phyloP scores from a whole-genome alignment of 768 basidiomycete species.

The Zangia roseola region DNA sequence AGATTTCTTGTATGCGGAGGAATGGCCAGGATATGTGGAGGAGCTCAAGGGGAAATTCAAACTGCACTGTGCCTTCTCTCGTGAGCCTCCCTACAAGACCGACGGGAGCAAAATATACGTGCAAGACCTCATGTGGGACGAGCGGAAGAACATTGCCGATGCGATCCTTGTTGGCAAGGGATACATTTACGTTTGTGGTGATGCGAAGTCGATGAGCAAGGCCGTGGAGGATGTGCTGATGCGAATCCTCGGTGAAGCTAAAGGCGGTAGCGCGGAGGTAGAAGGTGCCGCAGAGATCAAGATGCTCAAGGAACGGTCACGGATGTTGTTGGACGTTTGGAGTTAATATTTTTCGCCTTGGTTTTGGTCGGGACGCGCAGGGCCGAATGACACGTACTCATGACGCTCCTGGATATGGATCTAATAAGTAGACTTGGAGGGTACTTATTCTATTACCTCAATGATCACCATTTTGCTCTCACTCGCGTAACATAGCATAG shows the following conservation, averaged over 20 bases:
- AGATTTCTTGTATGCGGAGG: slow-evolving; percentile 93
- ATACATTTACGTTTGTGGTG: slow-evolving; percentile 97
- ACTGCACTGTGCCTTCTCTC: slow-evolving; percentile 88
- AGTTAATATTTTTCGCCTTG: slow-evolving; percentile 46
- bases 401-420: slow-evolving; percentile 10
- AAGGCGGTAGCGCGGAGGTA: slow-evolving; percentile 83
- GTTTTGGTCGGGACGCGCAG: not conserved
- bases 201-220: slow-evolving; percentile 95
- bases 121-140: slow-evolving; percentile 94
- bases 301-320: slow-evolving; percentile 89
- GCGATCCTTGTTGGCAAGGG: slow-evolving; percentile 93
- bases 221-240: slow-evolving; percentile 89
- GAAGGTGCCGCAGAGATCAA: slow-evolving; percentile 93
- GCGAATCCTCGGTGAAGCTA: slow-evolving; percentile 85
- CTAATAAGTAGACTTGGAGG: slow-evolving; percentile 20
- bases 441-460: slow-evolving; percentile 9
- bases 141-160: slow-evolving; percentile 78
- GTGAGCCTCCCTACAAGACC: slow-evolving; percentile 79
- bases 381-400: slow-evolving; percentile 8
- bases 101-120: slow-evolving; percentile 98
- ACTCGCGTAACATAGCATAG: no score
- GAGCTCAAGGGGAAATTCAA: slow-evolving; percentile 92
- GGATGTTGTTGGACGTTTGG: slow-evolving; percentile 88
- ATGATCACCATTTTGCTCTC: no score
- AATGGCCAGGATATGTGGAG: slow-evolving; percentile 86